phyloP scores from a whole-genome alignment of 768 basidiomycete genomes.

The Rhizopogon vulgaris region DNA sequence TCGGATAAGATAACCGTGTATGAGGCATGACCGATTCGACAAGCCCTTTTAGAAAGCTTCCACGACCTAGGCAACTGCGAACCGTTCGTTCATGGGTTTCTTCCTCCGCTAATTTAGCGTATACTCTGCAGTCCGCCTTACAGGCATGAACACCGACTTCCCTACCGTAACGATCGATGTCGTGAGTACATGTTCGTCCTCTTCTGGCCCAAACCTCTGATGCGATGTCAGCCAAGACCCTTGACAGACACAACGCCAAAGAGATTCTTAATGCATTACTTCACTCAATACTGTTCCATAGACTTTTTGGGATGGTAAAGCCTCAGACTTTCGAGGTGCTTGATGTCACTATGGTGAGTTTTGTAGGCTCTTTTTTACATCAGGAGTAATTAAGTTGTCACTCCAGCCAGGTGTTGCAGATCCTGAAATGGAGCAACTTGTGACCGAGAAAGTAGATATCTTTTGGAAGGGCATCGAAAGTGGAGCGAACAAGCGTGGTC shows the following conservation, averaged over 20 bases:
- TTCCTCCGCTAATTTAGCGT: not conserved
- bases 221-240: conserved; percentile 37
- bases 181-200: conserved; percentile 10
- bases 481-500: conserved; percentile 55
- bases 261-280: conserved; percentile 72
- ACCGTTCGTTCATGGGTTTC: not conserved
- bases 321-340: conserved; percentile 73
- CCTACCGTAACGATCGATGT: conserved; percentile 27
- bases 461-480: conserved; percentile 78
- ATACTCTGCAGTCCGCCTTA: not conserved
- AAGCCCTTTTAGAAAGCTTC: not conserved
- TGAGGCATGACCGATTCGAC: not conserved
- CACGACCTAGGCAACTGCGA: not conserved
- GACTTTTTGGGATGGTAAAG: conserved; percentile 74
- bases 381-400: not conserved
- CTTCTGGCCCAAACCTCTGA: not conserved
- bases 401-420: conserved; percentile 73
- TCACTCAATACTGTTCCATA: conserved; percentile 81
- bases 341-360: conserved; percentile 78
- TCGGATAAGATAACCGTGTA: not conserved
- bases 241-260: conserved; percentile 67
- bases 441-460: conserved; percentile 69
- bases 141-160: conserved; percentile 18
- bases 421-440: conserved; percentile 60
- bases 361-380: not conserved